Base-by-base conservation (phyloP, 306 rosid species). In the Dryas drummondii region DNA sequence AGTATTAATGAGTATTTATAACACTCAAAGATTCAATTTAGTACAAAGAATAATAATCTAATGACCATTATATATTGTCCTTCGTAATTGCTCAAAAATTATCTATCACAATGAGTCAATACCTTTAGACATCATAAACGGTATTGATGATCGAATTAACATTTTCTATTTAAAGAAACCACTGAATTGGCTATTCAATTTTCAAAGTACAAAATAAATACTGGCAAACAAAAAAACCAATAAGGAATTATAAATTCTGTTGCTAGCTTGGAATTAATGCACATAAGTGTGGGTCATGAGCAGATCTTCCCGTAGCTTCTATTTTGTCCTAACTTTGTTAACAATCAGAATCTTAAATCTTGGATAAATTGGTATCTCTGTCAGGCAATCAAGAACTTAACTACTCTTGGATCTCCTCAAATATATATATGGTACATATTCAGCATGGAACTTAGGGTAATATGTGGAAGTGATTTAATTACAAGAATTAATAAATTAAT, bases 271-370 rank as follows among this genome's bases (percentile, higher is more conserved):
- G 7, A 27, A 37, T 14, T 69, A 6, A 53, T n/a, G 47, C 53
- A 60, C 68, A 9, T 55, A 16, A 19, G 22, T 22, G 22, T 22
- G 22, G 22, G 22, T 22, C 59, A 51, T 78, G 62, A 77, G 16
- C 74, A 82, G 75, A 90, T 84, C 83, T 79, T 68, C 50, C 64
- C 75, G 66, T 53, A 85, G 74, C 81, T 78, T 62, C 76, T 78
- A 12, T 78, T 86, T 84, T 85, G 88, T 80, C 88, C 61, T 52
- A 46, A 70, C 78, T 75, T 58, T 67, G 59, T 82, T 80, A 56
- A 79, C 76, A 88, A 87, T 92, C 96, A 78, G 87, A 90, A 90
- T 90, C 93, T 70, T 83, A 58, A 86, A 88, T 89, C 80, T 85
- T 74, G 73, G 76, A 87, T 79, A 84, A 78, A 76, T 75, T 73